Conservation (phyloP, 164 flowering plant genomes). For the Santalum album region DNA sequence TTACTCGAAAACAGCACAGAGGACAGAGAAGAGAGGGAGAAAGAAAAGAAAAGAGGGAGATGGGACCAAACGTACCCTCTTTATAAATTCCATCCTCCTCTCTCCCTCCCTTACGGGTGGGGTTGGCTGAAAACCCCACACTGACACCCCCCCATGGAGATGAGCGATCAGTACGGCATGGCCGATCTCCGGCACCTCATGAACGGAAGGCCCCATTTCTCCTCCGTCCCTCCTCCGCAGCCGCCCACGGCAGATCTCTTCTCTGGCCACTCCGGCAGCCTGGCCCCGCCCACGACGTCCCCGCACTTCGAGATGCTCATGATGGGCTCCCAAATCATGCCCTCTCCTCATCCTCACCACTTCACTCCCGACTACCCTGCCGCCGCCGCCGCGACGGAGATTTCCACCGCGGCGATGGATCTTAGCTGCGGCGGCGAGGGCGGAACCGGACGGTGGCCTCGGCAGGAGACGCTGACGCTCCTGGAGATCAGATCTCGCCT, state of each 20-base stretch:
- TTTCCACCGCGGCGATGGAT: slow-evolving; percentile 7
- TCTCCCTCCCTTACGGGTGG: too few relatives aligned
- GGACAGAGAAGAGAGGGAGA: too few relatives aligned
- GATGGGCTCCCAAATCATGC: too few relatives aligned
- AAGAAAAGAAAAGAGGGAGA: too few relatives aligned
- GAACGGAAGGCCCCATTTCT: slow-evolving; percentile 28
- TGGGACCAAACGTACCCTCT: slow-evolving; percentile 35
- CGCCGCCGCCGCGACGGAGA: slow-evolving; percentile 8
- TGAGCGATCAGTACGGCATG: slow-evolving; percentile 55
- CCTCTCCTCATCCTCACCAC: slow-evolving; percentile 10
- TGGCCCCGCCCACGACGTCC: neutral
- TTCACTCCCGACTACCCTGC: slow-evolving; percentile 3
- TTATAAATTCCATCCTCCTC: slow-evolving; percentile 32
- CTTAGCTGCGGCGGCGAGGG: slow-evolving; percentile 22
- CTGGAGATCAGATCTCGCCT: slow-evolving; percentile 92
- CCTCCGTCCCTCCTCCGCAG: slow-evolving; percentile 22
- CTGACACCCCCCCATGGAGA: too few relatives aligned
- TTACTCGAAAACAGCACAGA: too few relatives aligned
- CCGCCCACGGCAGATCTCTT: slow-evolving; percentile 22
- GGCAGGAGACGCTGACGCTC: slow-evolving; percentile 88
- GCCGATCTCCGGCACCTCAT: slow-evolving; percentile 60
- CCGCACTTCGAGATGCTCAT: slow-evolving; percentile 39
- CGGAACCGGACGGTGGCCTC: slow-evolving; percentile 80
- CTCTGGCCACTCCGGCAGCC: slow-evolving; percentile 19
- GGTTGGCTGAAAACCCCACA: too few relatives aligned